Evolutionary conservation across 441 rosid species (phyloP), one percentile per base, ranked within the genome.

Genomic region (Croton setiger): DNA sequence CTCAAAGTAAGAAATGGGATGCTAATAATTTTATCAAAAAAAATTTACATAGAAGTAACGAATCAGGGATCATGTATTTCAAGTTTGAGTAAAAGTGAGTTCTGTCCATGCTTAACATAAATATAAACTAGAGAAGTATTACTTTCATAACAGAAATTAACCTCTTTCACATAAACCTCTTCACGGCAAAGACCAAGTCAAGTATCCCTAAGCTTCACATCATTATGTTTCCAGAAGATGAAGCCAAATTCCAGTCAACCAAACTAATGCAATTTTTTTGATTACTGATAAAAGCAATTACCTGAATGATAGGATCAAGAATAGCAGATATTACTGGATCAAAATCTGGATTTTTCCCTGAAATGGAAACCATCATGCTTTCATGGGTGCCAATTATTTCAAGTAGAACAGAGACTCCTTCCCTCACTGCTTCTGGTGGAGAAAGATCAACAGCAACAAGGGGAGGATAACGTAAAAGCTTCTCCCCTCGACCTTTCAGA

Each of bases 291-390:
- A 65, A 75, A 68, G 45, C 41, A 69, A 64, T 56, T 52, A 90
- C 98, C 99, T 92, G 94, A 76, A 92, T 86, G 63, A 95, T 90
- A 45, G 99, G 98, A 78, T 95, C 96, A 45, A 95, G 93, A 57
- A 89, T 81, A 68, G 98, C 90, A 60, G 97, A 87, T 67, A 95
- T 82, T 72, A 85, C 93, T 5, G 93, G 87, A 79, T 86, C 94
- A 81, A 92, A 95, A 68, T 75, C 87, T 8, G 86, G 84, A 63
- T 81, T 89, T 73, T 83, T 78, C 56, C 80, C 86, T 37, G 91
- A 86, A 43, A 84, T 87, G 49, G 96, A 82, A 66, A 92, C 84
- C 99, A 95, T 92, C 84, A 79, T 89, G 86, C 97, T 82, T 74
- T 84, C 85, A 68, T 88, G 83, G 60, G 84, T 95, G 72, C 88